These are phyloP conservation scores for Pichia norvegensis DNA, from an alignment of 1,139 yeast species.

Conservation along the genomic window DNA sequence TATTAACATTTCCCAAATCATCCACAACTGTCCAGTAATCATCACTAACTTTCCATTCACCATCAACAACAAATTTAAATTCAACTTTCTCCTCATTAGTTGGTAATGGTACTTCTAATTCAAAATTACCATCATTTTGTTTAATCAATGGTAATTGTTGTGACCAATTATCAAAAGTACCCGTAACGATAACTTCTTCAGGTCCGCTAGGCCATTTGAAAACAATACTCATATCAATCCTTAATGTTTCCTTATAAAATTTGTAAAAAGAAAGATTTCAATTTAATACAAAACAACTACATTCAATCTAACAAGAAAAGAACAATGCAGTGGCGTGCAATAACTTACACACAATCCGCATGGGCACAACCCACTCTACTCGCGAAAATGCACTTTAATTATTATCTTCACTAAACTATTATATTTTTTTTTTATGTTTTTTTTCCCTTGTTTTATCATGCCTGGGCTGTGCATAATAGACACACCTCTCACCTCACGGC, in stretches of 20 bases:
- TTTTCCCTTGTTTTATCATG: too few species aligned
- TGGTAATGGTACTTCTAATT: conserved; percentile 47
- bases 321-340: background rate
- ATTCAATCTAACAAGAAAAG: background rate
- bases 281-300: too few species aligned
- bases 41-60: conserved; percentile 48
- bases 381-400: too few species aligned
- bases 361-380: too few species aligned
- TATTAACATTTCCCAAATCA: conserved; percentile 54
- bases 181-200: conserved; percentile 60
- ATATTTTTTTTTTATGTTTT: too few species aligned
- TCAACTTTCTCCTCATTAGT: conserved; percentile 32
- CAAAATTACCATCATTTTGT: conserved; percentile 53
- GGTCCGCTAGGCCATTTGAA: conserved; percentile 10
- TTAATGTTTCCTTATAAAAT: background rate
- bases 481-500: background rate
- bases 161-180: conserved; percentile 71
- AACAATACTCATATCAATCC: background rate
- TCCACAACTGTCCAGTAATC: conserved; percentile 40
- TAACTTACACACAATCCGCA: background rate
- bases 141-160: conserved; percentile 52
- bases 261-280: background rate
- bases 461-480: too few species aligned
- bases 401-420: too few species aligned
- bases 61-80: conserved; percentile 67